These are phyloP conservation scores for Lipomyces yarrowii DNA, from an alignment of 1,139 yeast species.

Conservation along the genomic window DNA sequence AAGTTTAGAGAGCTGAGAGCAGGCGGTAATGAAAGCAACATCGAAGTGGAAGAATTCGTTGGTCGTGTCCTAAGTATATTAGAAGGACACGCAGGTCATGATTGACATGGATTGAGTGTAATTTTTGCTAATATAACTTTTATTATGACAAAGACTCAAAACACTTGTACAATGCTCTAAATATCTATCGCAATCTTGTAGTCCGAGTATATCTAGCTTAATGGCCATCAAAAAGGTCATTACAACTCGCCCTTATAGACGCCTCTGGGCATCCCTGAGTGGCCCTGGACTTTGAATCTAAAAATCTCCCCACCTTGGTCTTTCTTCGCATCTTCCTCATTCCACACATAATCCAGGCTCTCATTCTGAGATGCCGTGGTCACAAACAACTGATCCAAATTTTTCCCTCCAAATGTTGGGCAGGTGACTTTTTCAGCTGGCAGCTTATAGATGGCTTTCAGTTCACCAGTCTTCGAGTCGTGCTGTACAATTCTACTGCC, in stretches of 20 bases:
- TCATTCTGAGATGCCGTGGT: constrained; percentile 64
- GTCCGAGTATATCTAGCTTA: background rate
- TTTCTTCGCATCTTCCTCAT: constrained; percentile 42
- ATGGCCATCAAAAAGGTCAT: background rate
- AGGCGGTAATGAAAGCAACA: constrained; percentile 68
- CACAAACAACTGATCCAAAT: constrained; percentile 61
- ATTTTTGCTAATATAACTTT: background rate
- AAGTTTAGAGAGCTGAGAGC: constrained; percentile 60
- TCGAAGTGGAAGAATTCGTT: constrained; percentile 63
- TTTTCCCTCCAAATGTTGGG: constrained; percentile 68
- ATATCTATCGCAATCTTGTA: background rate
- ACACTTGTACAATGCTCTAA: background rate
- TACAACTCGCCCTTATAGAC: constrained; percentile 14
- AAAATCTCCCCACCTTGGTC: constrained; percentile 64
- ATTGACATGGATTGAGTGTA: background rate
- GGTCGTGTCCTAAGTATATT: constrained; percentile 31
- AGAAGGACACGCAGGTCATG: background rate
- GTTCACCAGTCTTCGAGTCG: constrained; percentile 51
- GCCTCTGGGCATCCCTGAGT: constrained; percentile 19
- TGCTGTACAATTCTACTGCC: constrained; percentile 56
- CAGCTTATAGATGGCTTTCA: constrained; percentile 55
- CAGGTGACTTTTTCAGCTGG: constrained; percentile 72
- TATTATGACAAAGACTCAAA: background rate
- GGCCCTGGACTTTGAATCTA: constrained; percentile 42
- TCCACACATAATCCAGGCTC: constrained; percentile 44